These are phyloP conservation scores for Syzygium malaccense DNA, from an alignment of 441 rosid species.

Conservation along the genomic window DNA sequence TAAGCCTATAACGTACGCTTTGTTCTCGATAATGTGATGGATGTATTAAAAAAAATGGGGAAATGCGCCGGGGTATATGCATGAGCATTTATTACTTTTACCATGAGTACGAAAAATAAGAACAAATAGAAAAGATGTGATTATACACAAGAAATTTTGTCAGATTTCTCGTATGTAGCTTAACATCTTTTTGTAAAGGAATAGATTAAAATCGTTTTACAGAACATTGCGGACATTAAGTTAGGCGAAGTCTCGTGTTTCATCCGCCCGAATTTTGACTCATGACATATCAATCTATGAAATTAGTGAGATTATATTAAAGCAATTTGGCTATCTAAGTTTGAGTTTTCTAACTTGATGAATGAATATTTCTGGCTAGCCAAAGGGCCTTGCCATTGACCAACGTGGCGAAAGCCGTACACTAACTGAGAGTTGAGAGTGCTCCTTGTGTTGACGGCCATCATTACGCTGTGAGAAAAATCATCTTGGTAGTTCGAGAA, in stretches of 20 bases:
- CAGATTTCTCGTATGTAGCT: neutral
- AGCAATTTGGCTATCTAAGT: neutral
- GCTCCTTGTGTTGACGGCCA: neutral
- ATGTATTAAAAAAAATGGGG: neutral
- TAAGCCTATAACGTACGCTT: too few relatives aligned
- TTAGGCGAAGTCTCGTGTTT: neutral
- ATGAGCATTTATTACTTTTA: neutral
- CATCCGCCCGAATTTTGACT: neutral
- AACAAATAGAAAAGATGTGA: neutral
- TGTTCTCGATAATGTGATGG: neutral
- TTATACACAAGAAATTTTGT: neutral
- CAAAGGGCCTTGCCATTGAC: neutral
- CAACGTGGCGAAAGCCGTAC: neutral
- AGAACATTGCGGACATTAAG: neutral
- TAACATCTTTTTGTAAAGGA: neutral
- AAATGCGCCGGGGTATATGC: neutral
- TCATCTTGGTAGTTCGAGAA: neutral
- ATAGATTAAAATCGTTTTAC: neutral
- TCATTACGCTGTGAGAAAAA: neutral
- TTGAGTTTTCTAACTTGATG: neutral
- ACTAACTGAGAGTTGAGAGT: neutral
- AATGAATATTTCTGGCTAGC: neutral
- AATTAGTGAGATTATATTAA: neutral
- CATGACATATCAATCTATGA: neutral
- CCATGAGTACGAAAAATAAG: neutral